These are phyloP conservation scores for Phytophthora podocarpi DNA, from an alignment of 352 stramenopile genomes.

Conservation along the genomic window DNA sequence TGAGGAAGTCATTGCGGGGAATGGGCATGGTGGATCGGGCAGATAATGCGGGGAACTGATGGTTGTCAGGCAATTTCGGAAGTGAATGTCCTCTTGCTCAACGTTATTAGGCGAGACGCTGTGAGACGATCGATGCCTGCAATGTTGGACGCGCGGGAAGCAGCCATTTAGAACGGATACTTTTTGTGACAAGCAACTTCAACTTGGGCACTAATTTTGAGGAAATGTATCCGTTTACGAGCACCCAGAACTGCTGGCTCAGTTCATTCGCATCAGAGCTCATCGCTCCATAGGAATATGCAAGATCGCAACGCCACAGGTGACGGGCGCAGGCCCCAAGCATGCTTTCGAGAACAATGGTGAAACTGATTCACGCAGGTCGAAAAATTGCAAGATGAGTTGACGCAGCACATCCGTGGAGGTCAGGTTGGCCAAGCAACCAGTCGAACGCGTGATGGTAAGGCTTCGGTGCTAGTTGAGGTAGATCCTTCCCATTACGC, in stretches of 20 bases:
- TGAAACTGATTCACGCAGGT: background rate
- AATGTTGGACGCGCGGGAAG: conserved; percentile 24
- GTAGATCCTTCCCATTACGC: no score
- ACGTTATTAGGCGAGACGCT: conserved; percentile 4
- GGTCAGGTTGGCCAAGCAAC: no score
- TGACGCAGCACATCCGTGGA: no score
- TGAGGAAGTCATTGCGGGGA: conserved; percentile 32
- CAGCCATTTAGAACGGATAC: conserved; percentile 27
- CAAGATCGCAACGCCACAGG: conserved; percentile 11
- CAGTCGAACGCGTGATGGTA: no score
- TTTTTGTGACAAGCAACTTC: conserved; percentile 34
- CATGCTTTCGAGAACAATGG: no score
- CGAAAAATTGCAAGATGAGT: no score
- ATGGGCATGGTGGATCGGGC: conserved; percentile 23
- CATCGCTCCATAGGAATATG: background rate
- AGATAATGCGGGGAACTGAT: background rate
- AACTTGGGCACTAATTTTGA: conserved; percentile 4
- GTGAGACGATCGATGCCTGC: conserved; percentile 7
- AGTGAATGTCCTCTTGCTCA: conserved; percentile 1
- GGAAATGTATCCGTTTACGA: conserved; percentile 16
- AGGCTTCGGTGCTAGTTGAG: no score
- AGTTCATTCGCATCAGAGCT: conserved; percentile 3
- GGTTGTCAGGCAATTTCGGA: conserved; percentile 10
- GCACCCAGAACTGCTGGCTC: conserved; percentile 19
- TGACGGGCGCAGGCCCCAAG: no score